phyloP scores from a whole-genome alignment of 1,284 basidiomycete genomes.

The Marasmius sp. region DNA sequence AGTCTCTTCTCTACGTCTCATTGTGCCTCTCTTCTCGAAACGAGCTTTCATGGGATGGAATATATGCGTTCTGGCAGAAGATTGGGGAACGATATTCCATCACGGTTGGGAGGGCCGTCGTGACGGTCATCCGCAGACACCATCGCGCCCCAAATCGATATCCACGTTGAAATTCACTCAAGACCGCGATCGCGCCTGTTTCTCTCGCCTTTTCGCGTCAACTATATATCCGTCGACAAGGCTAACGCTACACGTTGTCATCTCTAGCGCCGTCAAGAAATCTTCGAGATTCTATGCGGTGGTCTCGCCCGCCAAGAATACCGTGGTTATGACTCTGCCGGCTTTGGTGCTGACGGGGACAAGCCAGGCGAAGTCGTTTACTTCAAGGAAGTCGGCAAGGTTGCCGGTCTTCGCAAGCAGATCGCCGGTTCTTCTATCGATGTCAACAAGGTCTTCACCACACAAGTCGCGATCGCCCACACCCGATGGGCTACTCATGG shows the following conservation, averaged over 20 bases:
- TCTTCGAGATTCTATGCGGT: slow-evolving; percentile 90
- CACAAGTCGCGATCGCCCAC: slow-evolving; percentile 97
- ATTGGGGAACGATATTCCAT: too few species aligned
- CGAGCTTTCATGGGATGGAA: too few species aligned
- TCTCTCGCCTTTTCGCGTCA: slow-evolving; percentile 4
- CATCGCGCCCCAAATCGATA: neutral
- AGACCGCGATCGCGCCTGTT: neutral
- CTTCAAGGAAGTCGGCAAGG: slow-evolving; percentile 99
- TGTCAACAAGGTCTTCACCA: slow-evolving; percentile 80
- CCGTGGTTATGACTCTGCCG: slow-evolving; percentile 97
- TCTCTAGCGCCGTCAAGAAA: slow-evolving; percentile 86
- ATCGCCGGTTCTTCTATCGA: slow-evolving; percentile 80
- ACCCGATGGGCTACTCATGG: slow-evolving; percentile 99
- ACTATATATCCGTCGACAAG: slow-evolving; percentile 5
- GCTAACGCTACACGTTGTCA: slow-evolving; percentile 26
- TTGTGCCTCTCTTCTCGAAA: neutral
- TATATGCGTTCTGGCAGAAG: too few species aligned
- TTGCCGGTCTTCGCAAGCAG: slow-evolving; percentile 90
- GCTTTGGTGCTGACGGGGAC: slow-evolving; percentile 95
- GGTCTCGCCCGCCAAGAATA: slow-evolving; percentile 97
- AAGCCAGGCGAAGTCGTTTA: slow-evolving; percentile 74
- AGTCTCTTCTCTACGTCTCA: slow-evolving; percentile 24
- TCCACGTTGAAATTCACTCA: neutral
- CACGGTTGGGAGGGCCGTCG: too few species aligned
- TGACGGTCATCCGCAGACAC: neutral